Percentiles rank a stretch among this genome's conserved stretches.
Evolutionary conservation across 257 asterid species (phyloP).

Genomic region (Nicotiana obtusifolia): DNA sequence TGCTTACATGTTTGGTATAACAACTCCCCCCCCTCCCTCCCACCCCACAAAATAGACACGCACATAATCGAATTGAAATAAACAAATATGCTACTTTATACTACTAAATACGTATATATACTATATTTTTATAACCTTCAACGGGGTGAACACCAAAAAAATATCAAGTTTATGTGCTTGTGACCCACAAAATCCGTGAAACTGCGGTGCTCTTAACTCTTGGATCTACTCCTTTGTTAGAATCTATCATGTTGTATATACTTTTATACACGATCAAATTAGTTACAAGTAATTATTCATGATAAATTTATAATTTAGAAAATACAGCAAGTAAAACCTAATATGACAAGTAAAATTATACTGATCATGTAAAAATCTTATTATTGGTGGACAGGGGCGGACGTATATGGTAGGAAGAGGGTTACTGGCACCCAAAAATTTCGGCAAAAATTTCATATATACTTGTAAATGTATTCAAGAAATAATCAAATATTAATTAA

Average conservation of each 20-base stretch:
- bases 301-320: background rate
- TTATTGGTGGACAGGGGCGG: no score
- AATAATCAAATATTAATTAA: no score
- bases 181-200: background rate
- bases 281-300: background rate
- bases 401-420: no score
- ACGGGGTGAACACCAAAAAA: background rate
- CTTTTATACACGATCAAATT: background rate
- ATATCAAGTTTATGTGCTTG: no score
- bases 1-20: slow-evolving; percentile 7
- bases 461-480: no score
- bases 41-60: accelerated
- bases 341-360: no score
- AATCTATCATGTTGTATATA: background rate
- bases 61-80: background rate
- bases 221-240: no score
- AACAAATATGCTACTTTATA: background rate
- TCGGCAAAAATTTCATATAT: no score
- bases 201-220: background rate
- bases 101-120: background rate
- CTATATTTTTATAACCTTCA: no score
- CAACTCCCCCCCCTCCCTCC: background rate
- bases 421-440: no score
- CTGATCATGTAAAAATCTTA: no score
- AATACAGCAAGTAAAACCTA: no score